Base-by-base conservation (phyloP, 257 asterid genomes). In the Lantana camara region DNA sequence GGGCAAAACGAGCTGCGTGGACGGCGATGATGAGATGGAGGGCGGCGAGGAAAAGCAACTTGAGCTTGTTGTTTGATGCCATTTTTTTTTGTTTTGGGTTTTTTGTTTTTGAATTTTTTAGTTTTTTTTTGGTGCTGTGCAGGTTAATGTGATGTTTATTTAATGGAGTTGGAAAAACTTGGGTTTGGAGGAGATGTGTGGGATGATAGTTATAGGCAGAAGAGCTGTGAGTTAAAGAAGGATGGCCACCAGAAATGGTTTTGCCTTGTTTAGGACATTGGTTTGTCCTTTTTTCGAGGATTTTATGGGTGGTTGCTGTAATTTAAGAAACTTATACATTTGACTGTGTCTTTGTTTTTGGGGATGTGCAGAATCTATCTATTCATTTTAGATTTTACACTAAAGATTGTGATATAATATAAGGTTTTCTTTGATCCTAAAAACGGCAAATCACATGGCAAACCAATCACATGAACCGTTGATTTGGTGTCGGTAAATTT, bases 41-140 rank as follows among this genome's bases (percentile, higher is more conserved):
- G 56, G 52, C 30, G 74, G 52, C 30, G 74, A 59, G 3, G 15
- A 72, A 35, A 14, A 71, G 75, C 35, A 77, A 63, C 34, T 13
- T 57, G 35, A 63, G 50, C 7, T 30, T 51, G 67, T 15, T 35
- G 10, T 12, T 56, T 51, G 78, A 53, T 37, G 68, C 78, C 82
- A 77, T 76, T 34, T 9, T 69, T 49, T 35, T 35, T 30, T 30
- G 3, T 30, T 30, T 30, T 30, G 35, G 40, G 40, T 35, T 35
- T 35, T 35, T 35, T 35, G 4, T 35, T 35, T 35, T 35, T 35
- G 4, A 3, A 3, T 35, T 3, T 35, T 35, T 35, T 4, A 2
- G 4, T 35, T 35, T 35, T 35, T 4, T 35, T 35, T 16, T 16
- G 6, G 50, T 44, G 50, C 50, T 44, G 50, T n/a, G 50, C 50